Percentiles rank a stretch among this genome's conserved stretches.
phyloP scores from a whole-genome alignment of 192 early-diverging fungal genomes.

The Entomortierella chlamydospora region DNA sequence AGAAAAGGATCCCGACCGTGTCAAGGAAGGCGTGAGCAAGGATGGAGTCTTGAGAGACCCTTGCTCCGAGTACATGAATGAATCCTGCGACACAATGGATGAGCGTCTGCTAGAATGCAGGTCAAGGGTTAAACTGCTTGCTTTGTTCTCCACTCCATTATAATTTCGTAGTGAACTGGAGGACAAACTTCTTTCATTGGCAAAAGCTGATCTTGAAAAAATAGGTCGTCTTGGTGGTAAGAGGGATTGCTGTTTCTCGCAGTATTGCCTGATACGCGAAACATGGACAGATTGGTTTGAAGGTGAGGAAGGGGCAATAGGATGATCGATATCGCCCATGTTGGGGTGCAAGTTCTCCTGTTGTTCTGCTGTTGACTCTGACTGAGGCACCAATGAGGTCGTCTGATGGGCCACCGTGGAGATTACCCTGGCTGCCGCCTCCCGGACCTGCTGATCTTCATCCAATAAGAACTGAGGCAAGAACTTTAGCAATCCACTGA shows the following conservation, averaged over 20 bases:
- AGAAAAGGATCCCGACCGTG: constrained; percentile 38
- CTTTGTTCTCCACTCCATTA: constrained; percentile 10
- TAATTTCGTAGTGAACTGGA: constrained; percentile 9
- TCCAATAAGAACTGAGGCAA: constrained; percentile 50
- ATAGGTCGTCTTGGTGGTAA: constrained; percentile 47
- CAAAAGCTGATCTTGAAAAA: constrained; percentile 39
- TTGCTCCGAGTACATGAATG: constrained; percentile 49
- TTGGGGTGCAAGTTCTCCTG: neutral
- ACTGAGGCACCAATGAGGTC: constrained; percentile 5
- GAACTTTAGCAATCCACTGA: constrained; percentile 46
- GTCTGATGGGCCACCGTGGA: constrained; percentile 33
- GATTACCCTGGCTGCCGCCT: constrained; percentile 41
- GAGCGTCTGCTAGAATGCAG: constrained; percentile 45
- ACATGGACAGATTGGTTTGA: constrained; percentile 27
- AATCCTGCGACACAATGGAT: constrained; percentile 46
- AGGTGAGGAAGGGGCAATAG: constrained; percentile 30
- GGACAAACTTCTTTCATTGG: constrained; percentile 34
- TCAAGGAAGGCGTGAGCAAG: constrained; percentile 29
- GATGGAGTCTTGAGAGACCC: constrained; percentile 27
- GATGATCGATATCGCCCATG: neutral
- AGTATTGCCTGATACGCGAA: constrained; percentile 49
- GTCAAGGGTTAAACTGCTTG: constrained; percentile 9
- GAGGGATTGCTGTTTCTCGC: constrained; percentile 47
- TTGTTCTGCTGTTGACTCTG: constrained; percentile 18
- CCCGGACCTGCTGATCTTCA: constrained; percentile 39